Conservation (phyloP, 1,139 yeast species). For the Sugiyamaella pinicola region DNA sequence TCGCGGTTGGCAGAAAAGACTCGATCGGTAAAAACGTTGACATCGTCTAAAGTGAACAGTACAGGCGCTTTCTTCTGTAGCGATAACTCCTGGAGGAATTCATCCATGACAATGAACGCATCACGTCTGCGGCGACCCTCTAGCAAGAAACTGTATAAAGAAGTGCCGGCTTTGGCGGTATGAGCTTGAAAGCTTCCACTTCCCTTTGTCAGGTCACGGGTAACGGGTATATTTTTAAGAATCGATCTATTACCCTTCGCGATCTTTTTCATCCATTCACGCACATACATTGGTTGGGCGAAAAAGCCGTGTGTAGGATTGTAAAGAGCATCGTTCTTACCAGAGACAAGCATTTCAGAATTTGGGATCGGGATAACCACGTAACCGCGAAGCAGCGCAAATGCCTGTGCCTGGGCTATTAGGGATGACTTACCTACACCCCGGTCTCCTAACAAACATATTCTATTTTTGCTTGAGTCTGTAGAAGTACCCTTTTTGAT, state of each 20-base stretch:
- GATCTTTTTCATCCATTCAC: slow-evolving; percentile 60
- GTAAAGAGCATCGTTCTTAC: slow-evolving; percentile 66
- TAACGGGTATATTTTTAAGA: slow-evolving; percentile 49
- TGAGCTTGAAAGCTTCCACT: slow-evolving; percentile 36
- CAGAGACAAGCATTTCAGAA: slow-evolving; percentile 65
- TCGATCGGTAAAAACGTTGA: slow-evolving; percentile 62
- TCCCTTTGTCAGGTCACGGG: slow-evolving; percentile 27
- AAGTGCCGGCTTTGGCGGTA: slow-evolving; percentile 49
- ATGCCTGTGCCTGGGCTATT: slow-evolving; percentile 70
- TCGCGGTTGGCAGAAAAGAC: slow-evolving; percentile 65
- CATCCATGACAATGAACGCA: slow-evolving; percentile 51
- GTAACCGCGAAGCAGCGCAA: slow-evolving; percentile 52
- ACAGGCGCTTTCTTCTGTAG: slow-evolving; percentile 57
- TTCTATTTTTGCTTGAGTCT: slow-evolving; percentile 51
- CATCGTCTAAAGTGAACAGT: slow-evolving; percentile 71
- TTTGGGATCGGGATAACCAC: slow-evolving; percentile 68
- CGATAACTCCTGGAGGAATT: slow-evolving; percentile 57
- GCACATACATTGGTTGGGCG: slow-evolving; percentile 81
- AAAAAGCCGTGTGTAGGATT: slow-evolving; percentile 55
- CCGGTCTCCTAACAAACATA: slow-evolving; percentile 65
- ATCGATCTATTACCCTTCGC: slow-evolving; percentile 57
- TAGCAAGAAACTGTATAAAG: slow-evolving; percentile 49
- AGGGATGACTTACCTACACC: slow-evolving; percentile 84
- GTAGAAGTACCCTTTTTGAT: slow-evolving; percentile 31
- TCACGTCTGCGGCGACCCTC: slow-evolving; percentile 43